Conservation (phyloP, 2,329 filamentous ascomycete genomes). For the Colletotrichum abscissum region DNA sequence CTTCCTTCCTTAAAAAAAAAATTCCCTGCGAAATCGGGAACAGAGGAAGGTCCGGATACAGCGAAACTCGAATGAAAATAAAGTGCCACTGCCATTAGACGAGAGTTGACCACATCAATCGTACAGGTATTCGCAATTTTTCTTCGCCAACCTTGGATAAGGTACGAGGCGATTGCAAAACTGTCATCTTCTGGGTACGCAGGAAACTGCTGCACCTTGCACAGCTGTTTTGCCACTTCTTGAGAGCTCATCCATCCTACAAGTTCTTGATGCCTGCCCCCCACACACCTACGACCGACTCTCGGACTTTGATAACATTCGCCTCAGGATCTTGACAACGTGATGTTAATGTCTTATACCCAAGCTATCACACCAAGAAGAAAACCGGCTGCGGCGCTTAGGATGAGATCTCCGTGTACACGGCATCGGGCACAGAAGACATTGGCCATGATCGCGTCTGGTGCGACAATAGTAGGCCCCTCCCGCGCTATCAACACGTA, state of each 20-base stretch:
- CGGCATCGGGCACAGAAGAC: background rate
- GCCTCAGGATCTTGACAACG: background rate
- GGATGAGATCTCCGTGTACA: background rate
- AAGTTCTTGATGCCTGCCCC: no score
- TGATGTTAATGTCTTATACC: background rate
- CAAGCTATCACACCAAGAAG: background rate
- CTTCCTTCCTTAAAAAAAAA: background rate
- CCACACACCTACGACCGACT: no score
- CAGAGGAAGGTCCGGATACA: background rate
- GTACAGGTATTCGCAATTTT: no score
- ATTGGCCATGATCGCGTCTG: background rate
- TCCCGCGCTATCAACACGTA: conserved; percentile 20
- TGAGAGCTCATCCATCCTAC: background rate
- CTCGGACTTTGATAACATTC: background rate
- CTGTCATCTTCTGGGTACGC: background rate
- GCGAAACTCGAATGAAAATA: background rate
- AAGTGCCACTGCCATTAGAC: conserved; percentile 9
- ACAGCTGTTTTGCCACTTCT: background rate
- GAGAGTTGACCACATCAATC: background rate
- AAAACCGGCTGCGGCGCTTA: background rate
- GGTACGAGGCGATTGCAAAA: background rate
- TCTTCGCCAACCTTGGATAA: background rate
- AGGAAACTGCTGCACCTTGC: background rate
- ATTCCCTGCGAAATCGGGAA: background rate
- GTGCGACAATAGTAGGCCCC: background rate